Evolutionary conservation across 768 basidiomycete genomes (phyloP).

Genomic region (Pholiota molesta): DNA sequence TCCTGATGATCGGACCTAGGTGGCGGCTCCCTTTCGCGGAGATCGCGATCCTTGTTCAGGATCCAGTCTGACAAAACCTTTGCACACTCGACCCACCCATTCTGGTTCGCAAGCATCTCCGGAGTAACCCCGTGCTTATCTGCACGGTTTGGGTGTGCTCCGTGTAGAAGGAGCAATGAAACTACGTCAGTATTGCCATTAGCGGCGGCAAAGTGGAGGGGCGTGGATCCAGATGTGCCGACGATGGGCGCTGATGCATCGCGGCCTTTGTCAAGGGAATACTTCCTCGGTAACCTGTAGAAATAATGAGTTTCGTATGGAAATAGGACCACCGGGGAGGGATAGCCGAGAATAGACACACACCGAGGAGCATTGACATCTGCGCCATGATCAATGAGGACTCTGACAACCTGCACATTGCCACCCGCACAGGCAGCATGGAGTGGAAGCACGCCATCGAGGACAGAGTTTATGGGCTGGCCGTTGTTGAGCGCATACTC

Average conservation of each 20-base stretch:
- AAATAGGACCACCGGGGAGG: constrained; percentile 9
- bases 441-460: constrained; percentile 95
- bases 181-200: constrained; percentile 87
- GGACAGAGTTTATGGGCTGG: constrained; percentile 94
- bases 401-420: constrained; percentile 81
- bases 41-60: constrained; percentile 62
- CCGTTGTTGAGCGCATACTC: constrained; percentile 92
- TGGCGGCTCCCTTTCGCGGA: constrained; percentile 49
- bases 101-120: constrained; percentile 77
- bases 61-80: constrained; percentile 71
- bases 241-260: constrained; percentile 72
- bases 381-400: constrained; percentile 92
- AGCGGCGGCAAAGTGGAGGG: constrained; percentile 96
- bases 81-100: constrained; percentile 81
- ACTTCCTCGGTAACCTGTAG: constrained; percentile 69
- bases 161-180: constrained; percentile 78
- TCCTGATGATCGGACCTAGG: constrained; percentile 18
- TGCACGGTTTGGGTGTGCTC: constrained; percentile 76
- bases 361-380: constrained; percentile 96
- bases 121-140: constrained; percentile 95
- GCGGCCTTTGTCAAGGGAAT: constrained; percentile 69
- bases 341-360: constrained; percentile 25
- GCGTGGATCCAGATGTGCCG: constrained; percentile 87
- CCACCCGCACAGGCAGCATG: constrained; percentile 95
- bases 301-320: constrained; percentile 13